A percentile compares a stretch with the other conserved stretches of the same genome.
Evolutionary conservation across 306 rosid species (phyloP).

Genomic region (Acacia acuminata): DNA sequence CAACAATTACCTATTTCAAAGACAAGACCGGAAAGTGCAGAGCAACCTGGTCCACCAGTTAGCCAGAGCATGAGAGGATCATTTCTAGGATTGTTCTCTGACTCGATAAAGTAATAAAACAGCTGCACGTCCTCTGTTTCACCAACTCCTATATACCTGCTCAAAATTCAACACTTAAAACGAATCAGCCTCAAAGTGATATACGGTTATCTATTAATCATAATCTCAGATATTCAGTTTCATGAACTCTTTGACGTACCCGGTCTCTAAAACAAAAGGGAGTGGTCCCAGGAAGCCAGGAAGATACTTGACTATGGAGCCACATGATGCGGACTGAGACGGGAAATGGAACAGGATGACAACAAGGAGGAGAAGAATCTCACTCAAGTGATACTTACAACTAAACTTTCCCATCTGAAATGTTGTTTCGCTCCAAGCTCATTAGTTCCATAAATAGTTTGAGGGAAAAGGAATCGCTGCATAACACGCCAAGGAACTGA

Average conservation of each 20-base stretch:
- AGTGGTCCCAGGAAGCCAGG: slow-evolving; percentile 77
- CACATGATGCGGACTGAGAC: slow-evolving; percentile 24
- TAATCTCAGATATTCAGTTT: background rate
- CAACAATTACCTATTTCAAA: slow-evolving; percentile 53
- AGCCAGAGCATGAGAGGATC: slow-evolving; percentile 80
- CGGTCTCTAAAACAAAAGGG: slow-evolving; percentile 66
- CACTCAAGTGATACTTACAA: background rate
- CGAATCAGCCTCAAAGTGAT: background rate
- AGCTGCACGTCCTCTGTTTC: slow-evolving; percentile 56
- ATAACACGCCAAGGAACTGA: background rate
- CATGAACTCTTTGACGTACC: slow-evolving; percentile 42
- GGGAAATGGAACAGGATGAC: slow-evolving; percentile 6
- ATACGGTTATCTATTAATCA: background rate
- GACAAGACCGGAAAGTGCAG: slow-evolving; percentile 46
- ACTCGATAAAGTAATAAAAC: slow-evolving; percentile 35
- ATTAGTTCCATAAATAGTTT: background rate
- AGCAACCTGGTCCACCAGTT: slow-evolving; percentile 81
- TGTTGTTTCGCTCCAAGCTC: background rate
- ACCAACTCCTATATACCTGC: slow-evolving; percentile 72
- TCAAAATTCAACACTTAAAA: background rate
- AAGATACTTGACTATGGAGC: slow-evolving; percentile 42
- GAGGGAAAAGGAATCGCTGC: background rate
- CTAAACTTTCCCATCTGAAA: background rate
- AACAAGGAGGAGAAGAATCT: background rate
- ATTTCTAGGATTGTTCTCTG: slow-evolving; percentile 46